Conservation (phyloP, 176 grass and related monocot species). For the Secale cereale region DNA sequence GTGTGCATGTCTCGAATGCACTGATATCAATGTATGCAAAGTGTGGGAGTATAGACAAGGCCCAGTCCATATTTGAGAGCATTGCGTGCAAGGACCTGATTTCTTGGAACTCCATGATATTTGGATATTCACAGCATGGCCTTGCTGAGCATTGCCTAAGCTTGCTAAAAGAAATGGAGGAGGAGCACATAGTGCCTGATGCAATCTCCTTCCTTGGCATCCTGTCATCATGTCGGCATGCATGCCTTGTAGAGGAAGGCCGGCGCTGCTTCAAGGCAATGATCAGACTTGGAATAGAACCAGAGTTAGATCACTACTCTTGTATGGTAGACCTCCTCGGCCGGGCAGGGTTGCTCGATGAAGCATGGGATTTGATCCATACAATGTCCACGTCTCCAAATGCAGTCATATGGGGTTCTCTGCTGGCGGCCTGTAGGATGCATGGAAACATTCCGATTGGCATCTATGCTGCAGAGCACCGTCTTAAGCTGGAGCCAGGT, state of each 20-base stretch:
- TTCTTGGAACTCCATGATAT: slow-evolving; percentile 54
- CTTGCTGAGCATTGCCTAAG: slow-evolving; percentile 39
- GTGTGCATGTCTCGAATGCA: slow-evolving; percentile 58
- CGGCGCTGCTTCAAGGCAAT: slow-evolving; percentile 24
- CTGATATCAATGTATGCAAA: slow-evolving; percentile 55
- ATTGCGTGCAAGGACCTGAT: slow-evolving; percentile 33
- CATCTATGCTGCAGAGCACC: slow-evolving; percentile 41
- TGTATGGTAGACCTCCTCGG: slow-evolving; percentile 71
- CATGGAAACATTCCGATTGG: slow-evolving; percentile 28
- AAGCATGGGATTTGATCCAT: slow-evolving; percentile 49
- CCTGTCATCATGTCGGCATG: slow-evolving; percentile 43
- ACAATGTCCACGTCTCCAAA: slow-evolving; percentile 37
- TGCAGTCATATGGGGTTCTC: slow-evolving; percentile 54
- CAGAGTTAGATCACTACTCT: slow-evolving; percentile 58
- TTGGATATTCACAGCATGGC: slow-evolving; percentile 64
- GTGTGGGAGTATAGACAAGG: slow-evolving; percentile 38
- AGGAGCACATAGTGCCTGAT: slow-evolving; percentile 27
- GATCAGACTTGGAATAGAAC: slow-evolving; percentile 40
- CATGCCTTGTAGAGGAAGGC: slow-evolving; percentile 31
- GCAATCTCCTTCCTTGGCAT: slow-evolving; percentile 45
- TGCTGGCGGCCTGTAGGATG: slow-evolving; percentile 49
- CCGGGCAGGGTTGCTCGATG: slow-evolving; percentile 47
- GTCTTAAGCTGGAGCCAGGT: slow-evolving; percentile 51
- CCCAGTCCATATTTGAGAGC: slow-evolving; percentile 29
- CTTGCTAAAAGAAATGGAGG: slow-evolving; percentile 40